A percentile compares a stretch with the other conserved stretches of the same genome.
phyloP scores from a whole-genome alignment of 176 grass and related monocot genomes.

The Raddia distichophylla region DNA sequence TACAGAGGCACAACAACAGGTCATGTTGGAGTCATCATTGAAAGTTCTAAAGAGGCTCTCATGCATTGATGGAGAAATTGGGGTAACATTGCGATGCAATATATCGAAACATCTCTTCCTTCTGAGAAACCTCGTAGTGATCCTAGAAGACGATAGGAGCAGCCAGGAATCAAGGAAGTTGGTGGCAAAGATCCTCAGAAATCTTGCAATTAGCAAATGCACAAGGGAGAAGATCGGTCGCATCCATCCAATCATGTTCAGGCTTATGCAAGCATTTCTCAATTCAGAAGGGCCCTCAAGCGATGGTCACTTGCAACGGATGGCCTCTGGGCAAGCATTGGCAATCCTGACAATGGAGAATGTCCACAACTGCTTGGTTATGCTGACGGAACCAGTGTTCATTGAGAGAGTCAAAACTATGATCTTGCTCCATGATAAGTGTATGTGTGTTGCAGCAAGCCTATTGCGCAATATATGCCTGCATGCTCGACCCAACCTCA shows the following conservation, averaged over 20 bases:
- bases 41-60: slow-evolving; percentile 12
- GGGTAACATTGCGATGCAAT: neutral
- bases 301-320: neutral
- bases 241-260: neutral
- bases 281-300: neutral
- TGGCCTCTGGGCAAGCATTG: neutral
- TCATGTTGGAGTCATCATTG: neutral
- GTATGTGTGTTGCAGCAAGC: neutral
- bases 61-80: neutral
- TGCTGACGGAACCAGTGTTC: neutral
- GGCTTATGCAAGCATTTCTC: neutral
- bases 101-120: neutral
- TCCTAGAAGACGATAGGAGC: neutral
- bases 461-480: neutral
- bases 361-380: neutral
- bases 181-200: neutral
- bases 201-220: neutral
- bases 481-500: neutral
- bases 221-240: neutral
- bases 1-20: neutral
- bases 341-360: neutral
- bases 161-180: neutral
- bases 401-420: neutral
- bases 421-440: neutral
- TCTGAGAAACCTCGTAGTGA: neutral